Base-by-base conservation (phyloP, 805 yeast species). In the Allodekkera sacchari region DNA sequence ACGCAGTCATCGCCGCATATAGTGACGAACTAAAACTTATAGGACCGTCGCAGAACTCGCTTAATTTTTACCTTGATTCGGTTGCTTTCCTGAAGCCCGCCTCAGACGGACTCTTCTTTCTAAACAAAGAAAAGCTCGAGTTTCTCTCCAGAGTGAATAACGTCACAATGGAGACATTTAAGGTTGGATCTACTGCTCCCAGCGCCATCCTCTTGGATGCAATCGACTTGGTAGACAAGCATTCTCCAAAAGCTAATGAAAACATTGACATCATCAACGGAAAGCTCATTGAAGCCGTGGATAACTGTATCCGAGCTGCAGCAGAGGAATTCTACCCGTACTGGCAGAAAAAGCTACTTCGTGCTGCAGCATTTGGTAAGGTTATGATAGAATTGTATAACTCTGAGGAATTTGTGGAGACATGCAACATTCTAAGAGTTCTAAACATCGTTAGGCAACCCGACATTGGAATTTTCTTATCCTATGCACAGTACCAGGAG, bases 311-410 rank as follows among this genome's bases (percentile, higher is more conserved):
- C 4, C 57, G 66, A 2, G 94, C 94, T 0, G 80, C 95, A 1
- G 53, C 74, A 4, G 78, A 76, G 33, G 97, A 89, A 45, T 75
- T 84, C 44, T 84, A 77, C 38, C 69, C 82, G 0, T 61, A 64
- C 32, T 71, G 88, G 79, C 98, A 92, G 46, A 87, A 85, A 51
- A 72, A 71, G 31, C 58, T 89, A 7, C 55, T 92, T 23, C 68
- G 74, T 32, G 95, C 96, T 2, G 95, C 88, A 0, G 64, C 83
- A 0, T 83, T 88, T 57, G 98, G 96, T 1, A 92, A 89, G 44
- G 66, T 83, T 0, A 63, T 71, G 31, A 53, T 68, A 27, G 72
- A 68, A 7, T 48, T 63, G 3, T 72, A 66, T 44, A 77, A 77
- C 47, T 63, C 87, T 3, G 71, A 71, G 35, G 57, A 63, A 28